Base-by-base conservation (phyloP, 345 rosid species). In the Rhizophora mangle region DNA sequence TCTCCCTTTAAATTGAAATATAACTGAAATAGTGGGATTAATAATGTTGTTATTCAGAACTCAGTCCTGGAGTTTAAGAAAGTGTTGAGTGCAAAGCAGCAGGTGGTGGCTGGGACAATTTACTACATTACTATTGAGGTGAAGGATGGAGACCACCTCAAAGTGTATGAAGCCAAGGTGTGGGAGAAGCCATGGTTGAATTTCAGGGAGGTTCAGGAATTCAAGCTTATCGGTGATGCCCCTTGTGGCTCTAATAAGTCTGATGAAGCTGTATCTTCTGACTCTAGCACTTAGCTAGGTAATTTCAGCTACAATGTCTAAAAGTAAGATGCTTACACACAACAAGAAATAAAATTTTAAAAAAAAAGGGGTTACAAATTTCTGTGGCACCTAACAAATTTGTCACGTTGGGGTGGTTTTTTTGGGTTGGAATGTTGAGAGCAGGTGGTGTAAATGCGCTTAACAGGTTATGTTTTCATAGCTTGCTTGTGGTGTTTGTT, bases 171-270 rank as follows among this genome's bases (percentile, higher is more conserved):
- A 82, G 98, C 96, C 64, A 89, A 94, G 82, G 83, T 94, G 53
- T 85, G 95, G 97, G 96, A 75, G 82, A 91, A 94, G 80, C 87
- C 87, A 22, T 94, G 98, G 98, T 22, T 79, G 82, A 76, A 94
- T 43, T 91, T 88, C 80, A 91, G 86, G 82, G 80, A 89, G 82
- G 77, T 91, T 69, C 88, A 89, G 71, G 88, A 82, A 8, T 94
- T 94, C 83, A 86, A 82, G 78, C 86, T 73, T 32, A 47, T 85
- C 43, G 89, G 79, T 18, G 88, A 82, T 64, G 72, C 82, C 61
- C 68, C 83, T 5, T 36, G 75, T 27, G 66, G 15, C 26, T 54
- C 79, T 43, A 43, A 43, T 43, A 43, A 43, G 49, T 13, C 4
- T 43, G 49, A 43, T 43, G 49, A 43, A 13, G 49, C 4, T 3